Conservation (phyloP, 169 alveolate species). For the Plasmodium cynomolgi region DNA sequence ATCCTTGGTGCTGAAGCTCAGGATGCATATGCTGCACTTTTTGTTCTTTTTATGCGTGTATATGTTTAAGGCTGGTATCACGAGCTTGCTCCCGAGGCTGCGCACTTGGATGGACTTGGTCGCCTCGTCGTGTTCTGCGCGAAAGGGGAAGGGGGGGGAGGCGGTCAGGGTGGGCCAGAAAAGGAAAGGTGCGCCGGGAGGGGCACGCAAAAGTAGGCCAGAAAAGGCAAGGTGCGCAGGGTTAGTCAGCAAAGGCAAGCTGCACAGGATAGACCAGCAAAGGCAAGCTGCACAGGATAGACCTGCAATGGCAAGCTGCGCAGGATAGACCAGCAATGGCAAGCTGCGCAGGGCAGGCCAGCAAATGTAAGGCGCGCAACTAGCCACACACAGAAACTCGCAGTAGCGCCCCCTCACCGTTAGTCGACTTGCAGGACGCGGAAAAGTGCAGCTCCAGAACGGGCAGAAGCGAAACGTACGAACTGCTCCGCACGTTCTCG, state of each 20-base stretch:
- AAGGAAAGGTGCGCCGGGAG: not conserved
- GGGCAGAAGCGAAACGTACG: slow-evolving; percentile 22
- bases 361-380: not conserved
- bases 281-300: too few species aligned
- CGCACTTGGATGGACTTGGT: slow-evolving; percentile 12
- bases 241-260: too few species aligned
- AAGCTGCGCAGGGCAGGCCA: too few species aligned
- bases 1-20: slow-evolving; percentile 18
- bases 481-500: slow-evolving; percentile 8
- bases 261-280: too few species aligned
- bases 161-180: not conserved
- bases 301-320: too few species aligned
- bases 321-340: too few species aligned
- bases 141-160: not conserved
- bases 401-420: not conserved
- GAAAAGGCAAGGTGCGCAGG: not conserved
- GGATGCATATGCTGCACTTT: slow-evolving; percentile 23
- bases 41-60: slow-evolving; percentile 20
- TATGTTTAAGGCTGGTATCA: slow-evolving; percentile 19
- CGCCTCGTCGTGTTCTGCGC: slow-evolving; percentile 23
- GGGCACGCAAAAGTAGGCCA: not conserved
- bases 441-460: slow-evolving; percentile 45
- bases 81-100: slow-evolving; percentile 23
- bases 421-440: slow-evolving; percentile 13
- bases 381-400: not conserved